phyloP scores from a whole-genome alignment of 768 basidiomycete genomes.

The Macrocybe gigantea region DNA sequence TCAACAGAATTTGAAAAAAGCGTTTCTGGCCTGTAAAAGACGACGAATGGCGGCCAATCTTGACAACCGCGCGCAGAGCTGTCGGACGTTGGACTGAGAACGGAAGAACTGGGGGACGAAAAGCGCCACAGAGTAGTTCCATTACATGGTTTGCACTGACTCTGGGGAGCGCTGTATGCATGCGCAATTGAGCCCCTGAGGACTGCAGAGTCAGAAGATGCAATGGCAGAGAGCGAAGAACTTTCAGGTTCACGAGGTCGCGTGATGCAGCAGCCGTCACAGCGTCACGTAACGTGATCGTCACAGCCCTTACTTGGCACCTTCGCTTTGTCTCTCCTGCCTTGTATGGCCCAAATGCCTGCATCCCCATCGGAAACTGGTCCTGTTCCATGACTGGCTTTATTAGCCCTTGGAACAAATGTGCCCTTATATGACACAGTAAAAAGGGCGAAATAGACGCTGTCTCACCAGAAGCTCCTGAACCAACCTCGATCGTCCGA shows the following conservation, averaged over 20 bases:
- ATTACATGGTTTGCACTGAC: constrained; percentile 33
- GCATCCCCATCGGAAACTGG: too few species aligned
- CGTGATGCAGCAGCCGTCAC: constrained; percentile 14
- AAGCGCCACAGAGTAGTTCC: constrained; percentile 9
- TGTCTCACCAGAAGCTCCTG: too few species aligned
- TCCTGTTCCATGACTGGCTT: too few species aligned
- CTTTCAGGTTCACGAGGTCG: constrained; percentile 5
- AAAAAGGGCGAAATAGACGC: too few species aligned
- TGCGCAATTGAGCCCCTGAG: constrained; percentile 26
- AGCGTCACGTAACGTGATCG: constrained; percentile 10
- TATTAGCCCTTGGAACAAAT: too few species aligned
- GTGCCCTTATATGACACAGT: too few species aligned
- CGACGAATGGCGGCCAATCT: too few species aligned
- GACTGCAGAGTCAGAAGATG: constrained; percentile 9
- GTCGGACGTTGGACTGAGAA: background rate
- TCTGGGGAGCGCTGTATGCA: constrained; percentile 33
- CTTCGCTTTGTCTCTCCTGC: constrained; percentile 3
- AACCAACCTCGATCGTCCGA: too few species aligned
- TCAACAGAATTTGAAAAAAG: too few species aligned
- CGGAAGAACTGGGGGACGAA: background rate
- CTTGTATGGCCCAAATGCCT: constrained; percentile 8
- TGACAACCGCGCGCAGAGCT: background rate
- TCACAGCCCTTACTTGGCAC: background rate
- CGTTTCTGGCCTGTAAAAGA: too few species aligned
- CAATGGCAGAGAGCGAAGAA: constrained; percentile 3